Evolutionary conservation across 768 basidiomycete genomes (phyloP).

Genomic region (Asterophora lycoperdoides): DNA sequence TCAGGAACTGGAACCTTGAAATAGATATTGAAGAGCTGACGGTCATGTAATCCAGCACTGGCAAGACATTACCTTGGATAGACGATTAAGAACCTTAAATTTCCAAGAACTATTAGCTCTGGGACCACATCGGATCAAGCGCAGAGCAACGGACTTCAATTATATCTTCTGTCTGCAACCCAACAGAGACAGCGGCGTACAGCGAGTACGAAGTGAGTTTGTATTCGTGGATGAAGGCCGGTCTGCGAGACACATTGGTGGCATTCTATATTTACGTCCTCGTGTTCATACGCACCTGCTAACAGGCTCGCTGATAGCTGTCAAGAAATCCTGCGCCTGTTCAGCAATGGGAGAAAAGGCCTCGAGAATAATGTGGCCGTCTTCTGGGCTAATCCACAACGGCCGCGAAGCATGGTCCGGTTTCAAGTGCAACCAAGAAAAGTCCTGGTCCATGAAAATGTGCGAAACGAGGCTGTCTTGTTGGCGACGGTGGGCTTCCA

Average conservation of each 20-base stretch:
- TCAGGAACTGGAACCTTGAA: slow-evolving; percentile 87
- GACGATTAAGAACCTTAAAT: slow-evolving; percentile 66
- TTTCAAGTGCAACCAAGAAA: slow-evolving; percentile 83
- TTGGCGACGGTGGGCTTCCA: slow-evolving; percentile 64
- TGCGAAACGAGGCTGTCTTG: slow-evolving; percentile 76
- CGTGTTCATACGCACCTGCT: slow-evolving; percentile 69
- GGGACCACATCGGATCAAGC: slow-evolving; percentile 18
- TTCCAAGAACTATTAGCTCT: slow-evolving; percentile 27
- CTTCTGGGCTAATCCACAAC: slow-evolving; percentile 93
- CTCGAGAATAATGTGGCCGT: slow-evolving; percentile 92
- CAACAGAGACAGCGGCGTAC: slow-evolving; percentile 98
- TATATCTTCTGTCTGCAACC: slow-evolving; percentile 95
- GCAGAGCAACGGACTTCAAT: slow-evolving; percentile 74
- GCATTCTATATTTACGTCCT: slow-evolving; percentile 27
- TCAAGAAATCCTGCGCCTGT: slow-evolving; percentile 97
- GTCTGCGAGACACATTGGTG: slow-evolving; percentile 48
- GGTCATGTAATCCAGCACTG: neutral
- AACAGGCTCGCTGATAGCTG: slow-evolving; percentile 97
- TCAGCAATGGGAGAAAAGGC: slow-evolving; percentile 97
- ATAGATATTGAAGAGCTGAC: slow-evolving; percentile 5
- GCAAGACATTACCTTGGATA: slow-evolving; percentile 58
- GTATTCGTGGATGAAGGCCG: slow-evolving; percentile 98
- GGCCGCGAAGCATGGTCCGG: slow-evolving; percentile 89
- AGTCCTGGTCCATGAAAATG: slow-evolving; percentile 83
- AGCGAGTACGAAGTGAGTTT: slow-evolving; percentile 97